phyloP scores from a whole-genome alignment of 75 land plant species.

The Chamaecyparis obtusa region DNA sequence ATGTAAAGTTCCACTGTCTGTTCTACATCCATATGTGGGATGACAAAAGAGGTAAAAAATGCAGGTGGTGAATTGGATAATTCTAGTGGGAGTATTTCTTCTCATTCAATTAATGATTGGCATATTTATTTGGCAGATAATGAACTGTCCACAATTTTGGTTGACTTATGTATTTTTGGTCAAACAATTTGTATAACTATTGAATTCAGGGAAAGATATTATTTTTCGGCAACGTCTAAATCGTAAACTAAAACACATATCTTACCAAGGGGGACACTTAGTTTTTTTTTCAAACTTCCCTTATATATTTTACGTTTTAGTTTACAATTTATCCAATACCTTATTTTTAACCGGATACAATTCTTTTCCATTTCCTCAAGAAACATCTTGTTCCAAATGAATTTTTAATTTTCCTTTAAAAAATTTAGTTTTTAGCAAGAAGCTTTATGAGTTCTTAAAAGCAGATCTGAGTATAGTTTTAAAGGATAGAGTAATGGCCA shows the following conservation, averaged over 20 bases:
- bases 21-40: neutral
- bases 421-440: too few relatives aligned
- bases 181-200: neutral
- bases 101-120: neutral
- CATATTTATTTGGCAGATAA: neutral
- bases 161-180: neutral
- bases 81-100: neutral
- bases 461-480: neutral
- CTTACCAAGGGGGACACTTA: too few relatives aligned
- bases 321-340: too few relatives aligned
- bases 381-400: neutral
- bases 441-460: too few relatives aligned
- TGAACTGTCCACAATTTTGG: neutral
- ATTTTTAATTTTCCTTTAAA: neutral
- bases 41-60: neutral
- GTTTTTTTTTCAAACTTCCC: too few relatives aligned
- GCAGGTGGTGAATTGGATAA: neutral
- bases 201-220: neutral
- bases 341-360: neutral
- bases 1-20: neutral
- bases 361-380: neutral
- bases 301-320: too few relatives aligned
- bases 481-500: too few relatives aligned
- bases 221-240: too few relatives aligned
- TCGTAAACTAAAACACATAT: too few relatives aligned